Conservation (phyloP, 257 asterid genomes). For the Nicotiana paniculata region DNA sequence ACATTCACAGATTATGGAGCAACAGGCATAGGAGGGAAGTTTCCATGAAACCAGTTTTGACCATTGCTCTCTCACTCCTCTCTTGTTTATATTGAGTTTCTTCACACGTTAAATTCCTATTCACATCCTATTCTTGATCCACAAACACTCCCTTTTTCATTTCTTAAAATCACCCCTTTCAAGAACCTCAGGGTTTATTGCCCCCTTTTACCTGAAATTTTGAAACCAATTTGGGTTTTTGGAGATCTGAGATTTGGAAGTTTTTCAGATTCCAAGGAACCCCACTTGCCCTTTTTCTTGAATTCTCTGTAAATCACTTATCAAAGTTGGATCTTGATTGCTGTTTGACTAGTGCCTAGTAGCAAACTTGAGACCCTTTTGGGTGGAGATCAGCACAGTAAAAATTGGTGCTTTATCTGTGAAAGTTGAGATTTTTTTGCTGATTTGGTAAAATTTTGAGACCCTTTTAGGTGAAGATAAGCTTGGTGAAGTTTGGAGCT, state of each 20-base stretch:
- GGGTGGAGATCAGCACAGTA: background rate
- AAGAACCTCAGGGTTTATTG: slow-evolving; percentile 1
- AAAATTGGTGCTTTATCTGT: background rate
- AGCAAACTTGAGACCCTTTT: slow-evolving; percentile 8
- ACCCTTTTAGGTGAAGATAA: background rate
- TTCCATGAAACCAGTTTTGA: slow-evolving; percentile 3
- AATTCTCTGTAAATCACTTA: slow-evolving; percentile 1
- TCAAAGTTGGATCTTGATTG: slow-evolving; percentile 22
- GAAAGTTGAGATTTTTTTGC: background rate
- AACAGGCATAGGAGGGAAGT: slow-evolving; percentile 1
- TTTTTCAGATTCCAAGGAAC: slow-evolving; percentile 8
- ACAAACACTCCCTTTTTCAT: background rate
- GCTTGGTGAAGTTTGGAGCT: background rate
- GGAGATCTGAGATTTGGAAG: slow-evolving; percentile 16
- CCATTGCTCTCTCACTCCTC: background rate
- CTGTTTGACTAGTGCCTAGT: slow-evolving; percentile 16
- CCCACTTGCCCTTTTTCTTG: slow-evolving; percentile 9
- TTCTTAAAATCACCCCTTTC: background rate
- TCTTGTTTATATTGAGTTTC: background rate
- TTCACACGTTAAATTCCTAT: background rate
- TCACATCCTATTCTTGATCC: background rate
- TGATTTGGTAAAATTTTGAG: background rate
- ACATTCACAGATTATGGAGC: background rate
- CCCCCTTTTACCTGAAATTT: slow-evolving; percentile 7
- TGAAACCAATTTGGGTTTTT: slow-evolving; percentile 8